Percentiles rank a stretch among this genome's conserved stretches.
Conservation (phyloP, 208 protist species). For the Blechomonas ayalai region DNA sequence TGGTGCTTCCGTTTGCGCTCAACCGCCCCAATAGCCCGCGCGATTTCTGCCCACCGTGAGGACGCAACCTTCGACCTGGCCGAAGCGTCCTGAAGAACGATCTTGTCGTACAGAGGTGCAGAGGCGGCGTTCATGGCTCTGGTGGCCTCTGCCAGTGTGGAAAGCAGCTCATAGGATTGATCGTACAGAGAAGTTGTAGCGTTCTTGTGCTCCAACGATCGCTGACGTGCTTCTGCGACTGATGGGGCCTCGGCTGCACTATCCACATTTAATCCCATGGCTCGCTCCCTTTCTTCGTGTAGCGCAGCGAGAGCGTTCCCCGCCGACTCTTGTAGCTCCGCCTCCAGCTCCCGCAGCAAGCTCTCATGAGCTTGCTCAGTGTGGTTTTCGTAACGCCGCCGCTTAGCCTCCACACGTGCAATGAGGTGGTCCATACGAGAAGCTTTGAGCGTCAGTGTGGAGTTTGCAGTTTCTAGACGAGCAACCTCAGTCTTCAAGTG, state of each 20-base stretch:
- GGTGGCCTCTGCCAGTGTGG: constrained; percentile 27
- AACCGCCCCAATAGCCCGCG: constrained; percentile 49
- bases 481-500: neutral
- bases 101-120: constrained; percentile 52
- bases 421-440: constrained; percentile 67
- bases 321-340: constrained; percentile 36
- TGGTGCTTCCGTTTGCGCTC: constrained; percentile 68
- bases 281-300: constrained; percentile 5
- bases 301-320: constrained; percentile 47
- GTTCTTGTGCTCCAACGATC: constrained; percentile 32
- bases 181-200: constrained; percentile 44
- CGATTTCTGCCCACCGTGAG: constrained; percentile 58
- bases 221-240: constrained; percentile 24
- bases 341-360: constrained; percentile 64
- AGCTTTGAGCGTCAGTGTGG: constrained; percentile 43
- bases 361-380: constrained; percentile 43
- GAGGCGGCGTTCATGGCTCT: constrained; percentile 49
- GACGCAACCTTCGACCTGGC: constrained; percentile 52
- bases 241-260: constrained; percentile 26
- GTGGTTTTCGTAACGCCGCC: constrained; percentile 43
- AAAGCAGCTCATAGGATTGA: constrained; percentile 51
- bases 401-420: constrained; percentile 43
- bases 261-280: neutral
- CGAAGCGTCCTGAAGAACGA: constrained; percentile 46
- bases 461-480: constrained; percentile 13